Percentiles rank a stretch among this genome's conserved stretches.
Evolutionary conservation across 768 basidiomycete genomes (phyloP).

Genomic region (Termitomyces sp.): DNA sequence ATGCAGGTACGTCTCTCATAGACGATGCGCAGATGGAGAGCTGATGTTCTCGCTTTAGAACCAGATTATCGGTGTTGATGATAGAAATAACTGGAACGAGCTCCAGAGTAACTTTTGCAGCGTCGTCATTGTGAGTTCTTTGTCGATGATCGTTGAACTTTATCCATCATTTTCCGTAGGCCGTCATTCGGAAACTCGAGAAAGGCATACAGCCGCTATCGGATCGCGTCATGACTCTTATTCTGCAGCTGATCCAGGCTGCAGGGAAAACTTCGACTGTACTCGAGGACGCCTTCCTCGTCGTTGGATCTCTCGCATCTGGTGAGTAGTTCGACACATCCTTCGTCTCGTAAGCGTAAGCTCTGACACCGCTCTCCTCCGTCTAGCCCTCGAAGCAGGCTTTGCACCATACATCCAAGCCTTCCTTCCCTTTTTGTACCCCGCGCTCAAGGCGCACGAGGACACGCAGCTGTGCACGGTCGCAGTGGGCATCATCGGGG

Average conservation of each 20-base stretch:
- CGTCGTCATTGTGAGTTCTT: conserved; percentile 69
- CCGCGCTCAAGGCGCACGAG: conserved; percentile 88
- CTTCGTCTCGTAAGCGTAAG: neutral
- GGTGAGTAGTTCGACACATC: conserved; percentile 32
- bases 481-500: conserved; percentile 92
- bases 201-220: conserved; percentile 82
- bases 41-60: conserved; percentile 39
- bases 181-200: conserved; percentile 80
- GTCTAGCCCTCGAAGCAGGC: conserved; percentile 64
- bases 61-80: conserved; percentile 92
- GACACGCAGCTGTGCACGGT: conserved; percentile 95
- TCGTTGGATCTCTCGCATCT: conserved; percentile 82
- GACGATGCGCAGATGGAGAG: neutral
- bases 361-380: conserved; percentile 1
- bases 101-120: conserved; percentile 93
- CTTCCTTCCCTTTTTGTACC: conserved; percentile 82
- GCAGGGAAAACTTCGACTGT: conserved; percentile 93
- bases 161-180: conserved; percentile 34
- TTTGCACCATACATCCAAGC: conserved; percentile 83
- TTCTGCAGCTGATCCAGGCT: conserved; percentile 78
- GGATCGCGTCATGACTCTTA: conserved; percentile 91
- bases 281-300: conserved; percentile 94
- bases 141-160: neutral
- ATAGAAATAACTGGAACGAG: conserved; percentile 99
- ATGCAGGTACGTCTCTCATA: conserved; percentile 58